Base-by-base conservation (phyloP, 345 rosid genomes). In the Eucalyptus cloeziana region DNA sequence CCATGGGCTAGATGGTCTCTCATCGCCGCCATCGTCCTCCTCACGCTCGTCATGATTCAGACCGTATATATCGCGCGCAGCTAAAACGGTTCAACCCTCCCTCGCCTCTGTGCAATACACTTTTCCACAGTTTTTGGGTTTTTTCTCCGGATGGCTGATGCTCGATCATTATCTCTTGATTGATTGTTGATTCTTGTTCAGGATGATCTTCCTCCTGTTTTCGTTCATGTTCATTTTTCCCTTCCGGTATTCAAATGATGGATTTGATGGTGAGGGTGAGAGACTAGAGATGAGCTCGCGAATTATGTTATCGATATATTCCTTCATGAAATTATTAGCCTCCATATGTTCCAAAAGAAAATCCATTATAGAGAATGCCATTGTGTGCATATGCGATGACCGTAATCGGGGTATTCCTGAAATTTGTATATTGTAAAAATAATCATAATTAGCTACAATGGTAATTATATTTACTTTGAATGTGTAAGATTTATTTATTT, bases 1-100 rank as follows among this genome's bases (percentile, higher is more conserved):
- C 94, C 95, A 5, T 93, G 95, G 96, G 94, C 96, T 51, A 83
- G 90, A 16, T 86, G 91, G 37, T 90, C 95, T 13, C 86, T 93
- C 8, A 86, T 92, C n/a, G 93, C 92, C 15, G 95, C 90, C 3
- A 0, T 93, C 88, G 91, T 94, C 85, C 93, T 94, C 25, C 93
- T 94, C 58, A 92, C 93, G 40, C 93, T 94, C 89, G 92, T 94
- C 8, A 91, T 91, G 10, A 89, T 27, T 25, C 93, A 92, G 86
- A 93, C 94, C 4, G 25, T 92, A 22, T 93, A 88, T 25, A 80
- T 93, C 8, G 44, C 90, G 16, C 21, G 52, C 33, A 86, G 52
- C 87, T 91, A 91, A 90, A n/a, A 89, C 3, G 44, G 9, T 40
- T 33, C 52, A 27, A 8, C 44, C 45, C 54, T 5, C 30, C 16